These are phyloP conservation scores for Mortierella sp. DNA, from an alignment of 371 early-diverging fungal genomes.

Conservation along the genomic window DNA sequence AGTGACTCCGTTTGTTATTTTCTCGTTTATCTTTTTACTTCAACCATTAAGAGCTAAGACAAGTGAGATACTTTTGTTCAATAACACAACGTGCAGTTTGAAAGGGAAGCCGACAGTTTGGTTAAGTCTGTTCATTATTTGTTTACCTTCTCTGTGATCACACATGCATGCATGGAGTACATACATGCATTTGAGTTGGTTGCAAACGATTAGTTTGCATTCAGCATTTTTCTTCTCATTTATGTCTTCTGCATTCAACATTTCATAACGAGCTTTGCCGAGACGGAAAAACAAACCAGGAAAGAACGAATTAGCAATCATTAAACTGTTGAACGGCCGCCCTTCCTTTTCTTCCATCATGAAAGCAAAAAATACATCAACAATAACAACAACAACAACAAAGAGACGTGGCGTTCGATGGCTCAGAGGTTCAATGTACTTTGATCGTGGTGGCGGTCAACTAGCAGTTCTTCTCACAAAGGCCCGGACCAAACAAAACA, in stretches of 20 bases:
- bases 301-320: neutral
- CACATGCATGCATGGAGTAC: neutral
- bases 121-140: neutral
- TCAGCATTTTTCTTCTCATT: neutral
- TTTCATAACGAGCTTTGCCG: neutral
- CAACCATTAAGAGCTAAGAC: neutral
- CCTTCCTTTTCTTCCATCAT: neutral
- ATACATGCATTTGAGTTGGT: neutral
- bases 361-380: neutral
- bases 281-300: neutral
- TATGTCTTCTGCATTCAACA: neutral
- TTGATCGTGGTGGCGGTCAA: neutral
- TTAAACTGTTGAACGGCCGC: neutral
- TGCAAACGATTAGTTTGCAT: neutral
- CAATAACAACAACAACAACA: no score
- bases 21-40: neutral
- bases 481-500: neutral
- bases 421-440: neutral
- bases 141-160: neutral
- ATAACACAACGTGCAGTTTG: neutral
- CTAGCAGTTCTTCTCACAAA: neutral
- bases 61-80: neutral
- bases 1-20: neutral
- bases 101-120: neutral
- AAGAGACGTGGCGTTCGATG: neutral